phyloP scores from a whole-genome alignment of 73 alveolate species.

The Breviolum minutum region DNA sequence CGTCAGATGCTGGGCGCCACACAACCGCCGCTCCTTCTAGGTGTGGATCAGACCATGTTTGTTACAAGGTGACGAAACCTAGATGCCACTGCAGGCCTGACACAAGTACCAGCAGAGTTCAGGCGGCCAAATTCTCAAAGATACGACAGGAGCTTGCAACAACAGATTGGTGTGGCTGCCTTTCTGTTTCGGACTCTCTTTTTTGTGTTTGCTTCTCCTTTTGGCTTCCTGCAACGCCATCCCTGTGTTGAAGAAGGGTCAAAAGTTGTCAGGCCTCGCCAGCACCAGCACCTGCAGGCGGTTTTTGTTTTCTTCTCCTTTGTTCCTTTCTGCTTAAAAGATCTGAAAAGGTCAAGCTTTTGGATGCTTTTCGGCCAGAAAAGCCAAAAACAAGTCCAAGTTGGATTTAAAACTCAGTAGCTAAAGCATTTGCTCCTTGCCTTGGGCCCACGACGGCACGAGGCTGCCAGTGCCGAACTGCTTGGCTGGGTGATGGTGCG shows the following conservation, averaged over 20 bases:
- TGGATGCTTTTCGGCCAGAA: not conserved
- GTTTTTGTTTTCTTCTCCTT: not conserved
- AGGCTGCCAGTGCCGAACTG: constrained; percentile 41
- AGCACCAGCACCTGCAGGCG: constrained; percentile 30
- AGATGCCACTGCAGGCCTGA: not conserved
- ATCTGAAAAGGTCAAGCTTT: not conserved
- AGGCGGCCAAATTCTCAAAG: not conserved
- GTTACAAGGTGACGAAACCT: not conserved
- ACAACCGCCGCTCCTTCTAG: not conserved
- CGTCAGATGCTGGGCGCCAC: not conserved
- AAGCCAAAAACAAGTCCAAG: not conserved
- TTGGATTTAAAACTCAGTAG: not conserved
- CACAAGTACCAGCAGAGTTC: not conserved
- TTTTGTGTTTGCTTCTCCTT: not conserved
- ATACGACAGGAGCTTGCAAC: not conserved
- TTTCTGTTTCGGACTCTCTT: not conserved
- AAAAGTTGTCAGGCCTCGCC: not conserved
- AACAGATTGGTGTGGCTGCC: not conserved
- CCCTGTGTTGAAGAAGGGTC: too few relatives aligned
- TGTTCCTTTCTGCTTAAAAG: not conserved
- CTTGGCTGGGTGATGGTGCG: constrained; percentile 60
- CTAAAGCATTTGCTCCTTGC: too few relatives aligned
- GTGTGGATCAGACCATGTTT: not conserved
- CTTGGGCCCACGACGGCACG: not conserved
- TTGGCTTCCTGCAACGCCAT: not conserved